Conservation (phyloP, 495 filamentous ascomycete genomes). For the Neohortaea acidophila region DNA sequence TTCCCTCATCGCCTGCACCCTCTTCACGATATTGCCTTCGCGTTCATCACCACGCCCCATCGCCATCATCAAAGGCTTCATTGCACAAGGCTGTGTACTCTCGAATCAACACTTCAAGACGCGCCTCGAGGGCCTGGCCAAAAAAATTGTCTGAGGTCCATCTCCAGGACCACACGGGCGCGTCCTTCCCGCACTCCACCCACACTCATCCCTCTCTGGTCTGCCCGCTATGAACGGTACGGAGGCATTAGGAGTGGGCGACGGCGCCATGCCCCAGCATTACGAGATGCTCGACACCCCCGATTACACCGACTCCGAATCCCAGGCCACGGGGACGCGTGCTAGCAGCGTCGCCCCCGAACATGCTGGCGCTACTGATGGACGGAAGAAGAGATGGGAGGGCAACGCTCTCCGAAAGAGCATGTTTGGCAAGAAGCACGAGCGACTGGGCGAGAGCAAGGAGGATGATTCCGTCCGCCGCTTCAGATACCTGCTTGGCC, state of each 20-base stretch:
- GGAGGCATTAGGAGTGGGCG: constrained; percentile 8
- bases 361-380: constrained; percentile 49
- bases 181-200: no score
- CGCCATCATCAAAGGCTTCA: no score
- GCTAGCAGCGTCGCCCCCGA: constrained; percentile 57
- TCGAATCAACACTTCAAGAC: no score
- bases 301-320: constrained; percentile 56
- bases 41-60: no score
- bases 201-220: no score
- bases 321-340: constrained; percentile 70
- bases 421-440: constrained; percentile 89
- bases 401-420: constrained; percentile 75
- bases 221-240: constrained; percentile 7
- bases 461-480: constrained; percentile 91
- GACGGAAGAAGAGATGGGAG: constrained; percentile 69
- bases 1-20: no score
- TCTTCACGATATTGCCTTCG: no score
- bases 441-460: constrained; percentile 78
- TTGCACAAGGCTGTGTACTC: no score
- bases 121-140: no score
- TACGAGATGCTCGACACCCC: constrained; percentile 19
- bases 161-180: no score
- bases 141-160: no score
- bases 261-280: constrained; percentile 13
- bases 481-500: constrained; percentile 86